These are phyloP conservation scores for Pyricularia grisea DNA, from an alignment of 2,329 filamentous ascomycete species.

Conservation along the genomic window DNA sequence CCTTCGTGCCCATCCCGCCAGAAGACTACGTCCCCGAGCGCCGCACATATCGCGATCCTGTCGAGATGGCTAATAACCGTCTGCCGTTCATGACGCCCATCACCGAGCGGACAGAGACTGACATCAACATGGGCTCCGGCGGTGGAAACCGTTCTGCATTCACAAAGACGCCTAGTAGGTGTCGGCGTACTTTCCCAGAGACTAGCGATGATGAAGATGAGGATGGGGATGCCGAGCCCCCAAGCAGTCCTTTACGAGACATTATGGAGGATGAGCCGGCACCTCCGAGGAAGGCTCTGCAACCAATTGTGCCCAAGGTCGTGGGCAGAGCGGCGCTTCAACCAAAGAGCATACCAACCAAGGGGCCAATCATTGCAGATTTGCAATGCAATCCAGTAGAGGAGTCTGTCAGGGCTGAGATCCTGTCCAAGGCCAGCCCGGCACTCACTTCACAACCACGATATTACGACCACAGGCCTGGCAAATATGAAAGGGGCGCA, in stretches of 20 bases:
- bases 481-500: slow-evolving; percentile 53
- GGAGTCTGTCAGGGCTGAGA: slow-evolving; percentile 60
- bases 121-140: neutral
- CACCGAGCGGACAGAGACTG: slow-evolving; percentile 82
- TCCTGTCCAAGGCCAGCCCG: slow-evolving; percentile 65
- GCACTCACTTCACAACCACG: slow-evolving; percentile 66
- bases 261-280: slow-evolving; percentile 21
- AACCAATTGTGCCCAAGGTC: neutral
- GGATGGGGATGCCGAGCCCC: slow-evolving; percentile 21
- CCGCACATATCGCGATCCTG: slow-evolving; percentile 72
- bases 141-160: neutral
- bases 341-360: slow-evolving; percentile 23
- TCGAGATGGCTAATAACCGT: slow-evolving; percentile 75
- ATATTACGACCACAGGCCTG: slow-evolving; percentile 63
- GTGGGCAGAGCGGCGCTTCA: neutral
- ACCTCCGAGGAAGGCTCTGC: neutral
- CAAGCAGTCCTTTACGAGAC: slow-evolving; percentile 52
- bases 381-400: slow-evolving; percentile 83
- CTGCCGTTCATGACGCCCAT: slow-evolving; percentile 99
- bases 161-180: slow-evolving; percentile 67
- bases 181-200: slow-evolving; percentile 9
- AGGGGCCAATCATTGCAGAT: slow-evolving; percentile 72
- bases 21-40: slow-evolving; percentile 78
- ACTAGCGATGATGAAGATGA: slow-evolving; percentile 18
- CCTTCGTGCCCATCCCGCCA: slow-evolving; percentile 72